Conservation (phyloP, 2,329 filamentous ascomycete genomes). For the Alternaria panax region DNA sequence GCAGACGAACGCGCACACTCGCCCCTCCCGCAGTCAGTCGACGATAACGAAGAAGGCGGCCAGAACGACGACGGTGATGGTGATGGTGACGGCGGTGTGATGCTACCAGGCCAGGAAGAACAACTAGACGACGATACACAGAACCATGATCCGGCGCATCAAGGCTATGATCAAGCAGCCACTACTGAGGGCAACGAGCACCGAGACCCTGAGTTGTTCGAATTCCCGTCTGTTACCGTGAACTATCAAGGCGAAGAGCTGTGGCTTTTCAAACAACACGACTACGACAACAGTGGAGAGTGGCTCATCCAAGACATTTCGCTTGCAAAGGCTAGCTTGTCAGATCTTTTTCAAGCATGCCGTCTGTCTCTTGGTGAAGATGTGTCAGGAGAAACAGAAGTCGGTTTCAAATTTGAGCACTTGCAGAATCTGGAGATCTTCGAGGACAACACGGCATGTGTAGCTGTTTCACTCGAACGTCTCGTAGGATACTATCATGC, state of each 20-base stretch:
- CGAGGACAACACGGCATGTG: conserved; percentile 43
- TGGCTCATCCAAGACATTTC: conserved; percentile 40
- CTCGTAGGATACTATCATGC: conserved; percentile 67
- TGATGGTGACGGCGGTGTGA: conserved; percentile 23
- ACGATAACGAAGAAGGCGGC: conserved; percentile 5
- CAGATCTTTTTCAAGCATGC: conserved; percentile 64
- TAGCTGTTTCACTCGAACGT: conserved; percentile 51
- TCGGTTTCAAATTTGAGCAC: conserved; percentile 52
- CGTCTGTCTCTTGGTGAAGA: conserved; percentile 63
- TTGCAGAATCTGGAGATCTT: conserved; percentile 50
- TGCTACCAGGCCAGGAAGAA: conserved; percentile 18
- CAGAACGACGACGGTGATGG: conserved; percentile 20
- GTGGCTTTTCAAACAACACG: conserved; percentile 43
- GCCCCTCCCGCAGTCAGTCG: not conserved
- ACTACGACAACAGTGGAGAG: conserved; percentile 40
- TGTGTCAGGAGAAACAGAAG: conserved; percentile 61
- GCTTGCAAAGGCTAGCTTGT: conserved; percentile 48
- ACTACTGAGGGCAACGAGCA: conserved; percentile 8
- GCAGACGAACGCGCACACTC: not conserved
- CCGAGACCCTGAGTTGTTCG: conserved; percentile 17
- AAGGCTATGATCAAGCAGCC: conserved; percentile 22
- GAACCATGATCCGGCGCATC: conserved; percentile 12
- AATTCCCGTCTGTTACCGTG: conserved; percentile 35
- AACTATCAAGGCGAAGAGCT: conserved; percentile 40
- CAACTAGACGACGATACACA: conserved; percentile 11